These are phyloP conservation scores for Amphirosellinia nigrospora DNA, from an alignment of 495 filamentous ascomycete genomes.

Conservation along the genomic window DNA sequence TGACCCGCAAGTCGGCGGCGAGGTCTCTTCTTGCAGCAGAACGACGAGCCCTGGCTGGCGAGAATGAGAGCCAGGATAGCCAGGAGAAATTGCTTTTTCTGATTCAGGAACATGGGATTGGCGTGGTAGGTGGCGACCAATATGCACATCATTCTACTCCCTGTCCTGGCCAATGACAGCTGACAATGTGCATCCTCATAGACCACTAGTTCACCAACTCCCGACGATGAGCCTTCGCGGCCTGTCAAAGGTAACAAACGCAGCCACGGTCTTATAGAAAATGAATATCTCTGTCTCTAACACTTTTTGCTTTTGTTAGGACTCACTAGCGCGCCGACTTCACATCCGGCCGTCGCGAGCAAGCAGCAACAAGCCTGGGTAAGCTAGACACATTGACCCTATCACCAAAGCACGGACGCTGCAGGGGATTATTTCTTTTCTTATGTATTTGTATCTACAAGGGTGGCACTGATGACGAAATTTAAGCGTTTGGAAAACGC, in stretches of 20 bases:
- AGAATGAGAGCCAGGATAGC: slow-evolving; percentile 39
- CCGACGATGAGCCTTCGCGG: not conserved
- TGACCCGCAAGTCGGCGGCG: slow-evolving; percentile 29
- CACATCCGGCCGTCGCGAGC: not conserved
- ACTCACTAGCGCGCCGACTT: not conserved
- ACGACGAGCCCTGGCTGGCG: slow-evolving; percentile 24
- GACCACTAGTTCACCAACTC: slow-evolving; percentile 24
- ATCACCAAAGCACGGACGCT: slow-evolving; percentile 8
- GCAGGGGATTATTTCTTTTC: not conserved
- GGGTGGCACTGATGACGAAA: slow-evolving; percentile 41
- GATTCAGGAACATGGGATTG: slow-evolving; percentile 33
- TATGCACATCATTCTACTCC: slow-evolving; percentile 18
- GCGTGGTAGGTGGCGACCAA: slow-evolving; percentile 38
- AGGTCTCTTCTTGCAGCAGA: slow-evolving; percentile 23
- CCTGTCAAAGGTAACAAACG: slow-evolving; percentile 12
- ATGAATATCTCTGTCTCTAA: not conserved
- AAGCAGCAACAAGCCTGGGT: slow-evolving; percentile 4
- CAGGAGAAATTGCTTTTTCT: slow-evolving; percentile 32
- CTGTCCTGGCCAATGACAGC: slow-evolving; percentile 21
- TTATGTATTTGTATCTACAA: slow-evolving; percentile 17
- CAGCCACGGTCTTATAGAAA: not conserved
- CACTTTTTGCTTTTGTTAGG: not conserved
- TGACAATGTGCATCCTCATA: slow-evolving; percentile 11
- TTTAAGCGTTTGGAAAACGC: slow-evolving; percentile 34
- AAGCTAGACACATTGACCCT: slow-evolving; percentile 4